phyloP scores from a whole-genome alignment of 1,139 yeast species.

The Suhomyces yuchorum region DNA sequence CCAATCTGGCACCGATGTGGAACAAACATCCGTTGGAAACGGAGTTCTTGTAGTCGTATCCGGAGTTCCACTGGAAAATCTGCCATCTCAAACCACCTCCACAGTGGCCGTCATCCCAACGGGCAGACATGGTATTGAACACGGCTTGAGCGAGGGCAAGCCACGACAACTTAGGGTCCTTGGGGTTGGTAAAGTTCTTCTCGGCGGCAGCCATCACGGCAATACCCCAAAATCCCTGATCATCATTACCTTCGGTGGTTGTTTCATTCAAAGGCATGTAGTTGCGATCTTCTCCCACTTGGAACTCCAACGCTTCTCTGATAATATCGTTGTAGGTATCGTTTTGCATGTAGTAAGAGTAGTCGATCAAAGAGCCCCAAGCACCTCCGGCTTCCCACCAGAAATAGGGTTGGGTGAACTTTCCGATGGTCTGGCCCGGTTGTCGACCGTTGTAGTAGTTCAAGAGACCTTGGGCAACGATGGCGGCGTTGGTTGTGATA shows the following conservation, averaged over 20 bases:
- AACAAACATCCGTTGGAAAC: constrained; percentile 79
- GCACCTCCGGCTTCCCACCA: constrained; percentile 98
- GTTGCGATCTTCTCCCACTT: constrained; percentile 65
- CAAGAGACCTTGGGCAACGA: constrained; percentile 63
- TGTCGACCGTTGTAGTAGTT: constrained; percentile 68
- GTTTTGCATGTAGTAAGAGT: constrained; percentile 62
- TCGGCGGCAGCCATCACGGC: constrained; percentile 85
- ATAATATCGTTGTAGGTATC: constrained; percentile 58
- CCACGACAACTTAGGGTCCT: constrained; percentile 47
- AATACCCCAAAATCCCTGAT: constrained; percentile 90
- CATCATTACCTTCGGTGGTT: constrained; percentile 86
- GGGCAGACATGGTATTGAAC: constrained; percentile 69
- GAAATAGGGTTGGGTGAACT: constrained; percentile 75
- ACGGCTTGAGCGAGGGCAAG: constrained; percentile 71
- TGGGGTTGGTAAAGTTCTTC: constrained; percentile 70
- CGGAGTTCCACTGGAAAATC: constrained; percentile 73
- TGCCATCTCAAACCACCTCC: constrained; percentile 88
- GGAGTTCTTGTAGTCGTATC: constrained; percentile 78
- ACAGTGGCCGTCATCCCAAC: constrained; percentile 72
- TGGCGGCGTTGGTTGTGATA: constrained; percentile 52
- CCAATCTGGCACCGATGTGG: constrained; percentile 76
- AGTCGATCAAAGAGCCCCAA: constrained; percentile 76
- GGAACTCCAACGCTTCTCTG: constrained; percentile 61
- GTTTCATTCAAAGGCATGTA: constrained; percentile 78
- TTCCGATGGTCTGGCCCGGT: constrained; percentile 75